phyloP scores from a whole-genome alignment of 148 eudicot species.

The Cornus kousa region DNA sequence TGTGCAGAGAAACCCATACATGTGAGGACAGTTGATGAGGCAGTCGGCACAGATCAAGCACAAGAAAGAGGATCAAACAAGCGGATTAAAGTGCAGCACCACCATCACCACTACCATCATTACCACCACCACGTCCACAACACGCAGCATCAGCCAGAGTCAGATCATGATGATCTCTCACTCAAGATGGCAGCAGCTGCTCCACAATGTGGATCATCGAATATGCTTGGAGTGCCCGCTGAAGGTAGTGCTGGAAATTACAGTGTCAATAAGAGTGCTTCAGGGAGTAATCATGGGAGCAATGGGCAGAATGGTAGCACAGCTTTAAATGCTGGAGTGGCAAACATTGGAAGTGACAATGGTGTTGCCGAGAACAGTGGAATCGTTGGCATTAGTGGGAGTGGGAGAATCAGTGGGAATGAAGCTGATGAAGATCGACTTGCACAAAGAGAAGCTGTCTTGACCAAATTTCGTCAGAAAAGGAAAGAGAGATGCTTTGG shows the following conservation, averaged over 20 bases:
- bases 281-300: conserved; percentile 22
- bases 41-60: background rate
- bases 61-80: conserved; percentile 13
- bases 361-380: conserved; percentile 6
- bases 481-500: conserved; percentile 39
- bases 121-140: conserved; percentile 28
- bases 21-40: background rate
- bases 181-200: conserved; percentile 11
- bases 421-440: conserved; percentile 18
- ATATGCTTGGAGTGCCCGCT: conserved; percentile 6
- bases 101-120: conserved; percentile 27
- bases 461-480: conserved; percentile 32
- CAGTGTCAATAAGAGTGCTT: conserved; percentile 18
- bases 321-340: conserved; percentile 6
- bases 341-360: conserved; percentile 15
- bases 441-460: conserved; percentile 26
- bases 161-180: conserved; percentile 11
- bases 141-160: conserved; percentile 1
- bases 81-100: conserved; percentile 27
- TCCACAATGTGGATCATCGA: conserved; percentile 15
- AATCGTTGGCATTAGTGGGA: background rate
- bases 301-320: conserved; percentile 18
- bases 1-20: conserved; percentile 6
- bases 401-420: conserved; percentile 11
- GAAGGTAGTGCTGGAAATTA: conserved; percentile 15